Evolutionary conservation across 306 rosid species (phyloP), one percentile per base, ranked within the genome.

Genomic region (Lotus japonicus): DNA sequence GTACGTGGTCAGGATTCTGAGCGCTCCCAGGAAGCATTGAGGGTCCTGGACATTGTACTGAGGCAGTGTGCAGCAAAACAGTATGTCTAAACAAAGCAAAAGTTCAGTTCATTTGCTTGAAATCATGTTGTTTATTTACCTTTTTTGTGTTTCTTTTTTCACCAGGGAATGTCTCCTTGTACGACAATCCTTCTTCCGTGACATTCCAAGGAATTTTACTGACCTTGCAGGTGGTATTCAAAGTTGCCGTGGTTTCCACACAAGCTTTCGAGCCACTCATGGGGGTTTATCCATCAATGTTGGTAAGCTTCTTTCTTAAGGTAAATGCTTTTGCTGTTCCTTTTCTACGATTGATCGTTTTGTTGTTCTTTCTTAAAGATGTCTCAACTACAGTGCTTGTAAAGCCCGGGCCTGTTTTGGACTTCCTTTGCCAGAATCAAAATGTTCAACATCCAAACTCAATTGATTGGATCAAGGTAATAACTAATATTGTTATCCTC

Each of bases 401-500:
- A 14, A 65, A 79, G 68, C 79, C 89, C 48, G 89, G 89, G 3
- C 79, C 86, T 19, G 84, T 81, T 21, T 1, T 76, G 45, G 75
- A 79, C 2, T 81, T 84, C 68, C 86, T 84, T 8, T 7, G 63
- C 33, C 9, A 2, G 13, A 84, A 84, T 45, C 84, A 81, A 48
- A 64, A 76, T 54, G 78, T 72, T 17, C 57, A n/a, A 0, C 41
- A 63, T 11, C 73, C 76, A 16, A 5, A 46, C 18, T 11, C 1
- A 1, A 75, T 84, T 79, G 74, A 84, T 49, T 81, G 89, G 89
- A 11, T 1, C 33, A 81, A 82, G 89, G 88, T n/a, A n/a, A n/a
- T n/a, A n/a, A n/a, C n/a, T 80, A 41, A 62, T 33, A 10, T 44
- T 57, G 7, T 6, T 39, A 36, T 55, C 6, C 2, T 42, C 48